Percentiles rank a stretch among this genome's conserved stretches.
Evolutionary conservation across 139 green algal species (phyloP).

Genomic region (Chlamydomonas asymmetrica): DNA sequence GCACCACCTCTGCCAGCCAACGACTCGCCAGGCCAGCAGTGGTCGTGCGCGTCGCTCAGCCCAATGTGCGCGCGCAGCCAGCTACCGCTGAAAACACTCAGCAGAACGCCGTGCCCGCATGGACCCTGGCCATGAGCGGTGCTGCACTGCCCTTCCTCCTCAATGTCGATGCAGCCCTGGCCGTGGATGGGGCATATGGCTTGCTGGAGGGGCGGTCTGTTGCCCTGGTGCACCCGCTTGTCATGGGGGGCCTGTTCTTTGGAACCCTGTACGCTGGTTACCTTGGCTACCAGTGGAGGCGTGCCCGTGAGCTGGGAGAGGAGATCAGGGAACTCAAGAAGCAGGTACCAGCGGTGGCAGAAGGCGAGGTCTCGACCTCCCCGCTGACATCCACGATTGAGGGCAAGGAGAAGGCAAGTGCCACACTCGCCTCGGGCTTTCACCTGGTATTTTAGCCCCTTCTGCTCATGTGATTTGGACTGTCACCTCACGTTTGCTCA

Average conservation of each 20-base stretch:
- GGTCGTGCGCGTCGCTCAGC: too few relatives aligned
- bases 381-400: constrained; percentile 62
- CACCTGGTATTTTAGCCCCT: too few relatives aligned
- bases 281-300: constrained; percentile 86
- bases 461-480: too few relatives aligned
- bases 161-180: constrained; percentile 25
- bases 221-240: constrained; percentile 68
- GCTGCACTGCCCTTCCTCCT: constrained; percentile 15
- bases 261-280: constrained; percentile 83
- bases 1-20: too few relatives aligned
- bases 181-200: constrained; percentile 53
- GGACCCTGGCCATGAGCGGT: neutral
- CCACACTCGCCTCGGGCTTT: too few relatives aligned
- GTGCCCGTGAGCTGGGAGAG: constrained; percentile 50
- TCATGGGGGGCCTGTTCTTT: constrained; percentile 85
- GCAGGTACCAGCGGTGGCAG: constrained; percentile 54
- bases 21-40: too few relatives aligned
- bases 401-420: constrained; percentile 75
- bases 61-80: too few relatives aligned
- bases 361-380: constrained; percentile 52
- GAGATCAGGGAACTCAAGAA: constrained; percentile 82
- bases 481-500: too few relatives aligned
- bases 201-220: constrained; percentile 71
- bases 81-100: neutral
- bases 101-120: neutral